phyloP scores from a whole-genome alignment of 805 yeast genomes.

The Monosporozyma servazzii region DNA sequence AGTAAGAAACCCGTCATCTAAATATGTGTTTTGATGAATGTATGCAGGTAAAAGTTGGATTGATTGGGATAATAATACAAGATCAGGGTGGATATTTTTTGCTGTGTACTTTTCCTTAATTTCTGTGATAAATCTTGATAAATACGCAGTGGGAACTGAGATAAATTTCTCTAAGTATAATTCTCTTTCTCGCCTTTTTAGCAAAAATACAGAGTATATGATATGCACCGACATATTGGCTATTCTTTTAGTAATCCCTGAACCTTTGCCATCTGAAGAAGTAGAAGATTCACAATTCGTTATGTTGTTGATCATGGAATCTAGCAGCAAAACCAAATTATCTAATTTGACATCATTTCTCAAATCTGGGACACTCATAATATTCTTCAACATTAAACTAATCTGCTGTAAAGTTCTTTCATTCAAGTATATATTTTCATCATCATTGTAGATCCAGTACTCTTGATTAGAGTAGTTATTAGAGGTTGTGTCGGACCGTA shows the following conservation, averaged over 20 bases:
- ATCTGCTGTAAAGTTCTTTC: constrained; percentile 12
- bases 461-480: constrained; percentile 8
- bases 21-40: constrained; percentile 14
- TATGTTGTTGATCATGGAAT: constrained; percentile 15
- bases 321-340: constrained; percentile 11
- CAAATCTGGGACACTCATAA: constrained; percentile 9
- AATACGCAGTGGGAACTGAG: constrained; percentile 33
- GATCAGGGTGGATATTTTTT: constrained; percentile 5
- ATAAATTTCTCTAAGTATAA: constrained; percentile 40
- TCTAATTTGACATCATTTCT: constrained; percentile 7
- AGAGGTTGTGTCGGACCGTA: background rate
- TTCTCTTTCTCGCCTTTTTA: constrained; percentile 35
- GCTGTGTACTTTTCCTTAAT: constrained; percentile 4
- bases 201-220: constrained; percentile 35
- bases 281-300: constrained; percentile 5
- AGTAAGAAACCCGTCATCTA: constrained; percentile 48
- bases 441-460: constrained; percentile 12
- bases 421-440: constrained; percentile 8
- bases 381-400: constrained; percentile 13
- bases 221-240: constrained; percentile 31
- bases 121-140: constrained; percentile 27
- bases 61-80: constrained; percentile 13
- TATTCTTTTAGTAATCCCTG: constrained; percentile 13
- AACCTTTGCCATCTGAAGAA: constrained; percentile 1
- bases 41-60: constrained; percentile 17